phyloP scores from a whole-genome alignment of 805 yeast genomes.

The Brettanomyces nanus region DNA sequence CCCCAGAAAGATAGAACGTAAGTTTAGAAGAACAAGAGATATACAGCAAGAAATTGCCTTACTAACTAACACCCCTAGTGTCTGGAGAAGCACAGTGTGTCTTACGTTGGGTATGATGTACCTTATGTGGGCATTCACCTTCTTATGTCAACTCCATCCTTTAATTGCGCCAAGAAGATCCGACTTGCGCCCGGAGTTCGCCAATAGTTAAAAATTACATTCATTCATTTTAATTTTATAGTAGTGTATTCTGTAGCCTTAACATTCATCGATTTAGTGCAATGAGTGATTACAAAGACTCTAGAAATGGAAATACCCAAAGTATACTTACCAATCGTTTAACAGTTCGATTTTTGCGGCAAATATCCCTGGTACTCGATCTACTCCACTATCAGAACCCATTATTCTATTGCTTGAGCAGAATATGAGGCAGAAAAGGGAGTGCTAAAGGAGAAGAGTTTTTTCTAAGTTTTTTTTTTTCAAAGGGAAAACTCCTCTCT shows the following conservation, averaged over 20 bases:
- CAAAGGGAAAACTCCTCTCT: too few relatives aligned
- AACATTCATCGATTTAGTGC: too few relatives aligned
- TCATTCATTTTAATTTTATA: not conserved
- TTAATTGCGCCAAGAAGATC: constrained; percentile 85
- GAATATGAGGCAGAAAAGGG: constrained; percentile 26
- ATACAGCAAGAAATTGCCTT: too few relatives aligned
- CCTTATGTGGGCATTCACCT: constrained; percentile 75
- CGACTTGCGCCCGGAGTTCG: constrained; percentile 77
- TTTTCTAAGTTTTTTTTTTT: not conserved
- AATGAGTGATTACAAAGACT: not conserved
- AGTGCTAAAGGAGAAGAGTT: constrained; percentile 8
- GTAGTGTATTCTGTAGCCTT: constrained; percentile 1
- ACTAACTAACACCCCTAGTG: constrained; percentile 26
- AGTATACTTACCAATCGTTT: too few relatives aligned
- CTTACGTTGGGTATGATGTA: constrained; percentile 56
- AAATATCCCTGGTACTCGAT: constrained; percentile 7
- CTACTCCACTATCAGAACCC: constrained; percentile 29
- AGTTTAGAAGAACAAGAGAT: constrained; percentile 21
- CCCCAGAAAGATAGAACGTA: constrained; percentile 74
- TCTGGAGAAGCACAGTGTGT: constrained; percentile 69
- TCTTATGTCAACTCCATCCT: constrained; percentile 82
- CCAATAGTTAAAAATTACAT: constrained; percentile 23
- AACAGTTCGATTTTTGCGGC: not conserved
- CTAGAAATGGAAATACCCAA: constrained; percentile 2
- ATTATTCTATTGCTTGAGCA: constrained; percentile 20